Evolutionary conservation across 2,329 filamentous ascomycete species (phyloP).

Genomic region (Cordyceps cateniannulata): DNA sequence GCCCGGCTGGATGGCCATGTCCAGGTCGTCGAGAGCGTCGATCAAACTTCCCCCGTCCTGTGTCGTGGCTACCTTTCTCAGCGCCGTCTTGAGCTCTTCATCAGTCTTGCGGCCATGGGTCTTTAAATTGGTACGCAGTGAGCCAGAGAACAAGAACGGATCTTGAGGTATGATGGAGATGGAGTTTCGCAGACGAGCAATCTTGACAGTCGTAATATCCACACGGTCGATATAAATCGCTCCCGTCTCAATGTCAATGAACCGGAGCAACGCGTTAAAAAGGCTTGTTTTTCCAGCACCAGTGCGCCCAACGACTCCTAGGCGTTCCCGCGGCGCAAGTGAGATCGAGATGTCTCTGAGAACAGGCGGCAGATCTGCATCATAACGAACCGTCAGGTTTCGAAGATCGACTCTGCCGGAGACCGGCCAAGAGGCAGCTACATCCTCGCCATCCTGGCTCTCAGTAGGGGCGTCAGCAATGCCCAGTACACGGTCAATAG

Average conservation of each 20-base stretch:
- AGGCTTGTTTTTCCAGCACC: conserved; percentile 13
- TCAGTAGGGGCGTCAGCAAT: neutral
- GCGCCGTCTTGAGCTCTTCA: neutral
- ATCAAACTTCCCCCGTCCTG: neutral
- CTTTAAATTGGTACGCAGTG: conserved; percentile 6
- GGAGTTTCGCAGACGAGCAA: neutral
- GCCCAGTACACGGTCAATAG: conserved; percentile 1
- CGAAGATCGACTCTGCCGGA: neutral
- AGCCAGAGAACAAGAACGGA: conserved; percentile 13
- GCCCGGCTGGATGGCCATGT: neutral
- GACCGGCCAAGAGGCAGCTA: conserved; percentile 1
- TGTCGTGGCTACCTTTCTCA: neutral
- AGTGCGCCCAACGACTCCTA: conserved; percentile 13
- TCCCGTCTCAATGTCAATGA: conserved; percentile 2
- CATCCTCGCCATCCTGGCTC: neutral
- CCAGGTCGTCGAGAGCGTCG: neutral
- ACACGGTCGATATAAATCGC: conserved; percentile 7
- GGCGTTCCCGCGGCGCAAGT: neutral
- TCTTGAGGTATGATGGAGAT: conserved; percentile 13
- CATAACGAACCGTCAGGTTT: neutral
- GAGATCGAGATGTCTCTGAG: conserved; percentile 1
- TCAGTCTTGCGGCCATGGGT: neutral
- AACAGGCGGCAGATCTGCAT: neutral
- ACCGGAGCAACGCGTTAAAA: conserved; percentile 3
- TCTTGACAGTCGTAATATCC: conserved; percentile 1